Percentiles rank a stretch among this genome's conserved stretches.
Evolutionary conservation across 129 eudicot genomes (phyloP).

Genomic region (Tagetes patula): DNA sequence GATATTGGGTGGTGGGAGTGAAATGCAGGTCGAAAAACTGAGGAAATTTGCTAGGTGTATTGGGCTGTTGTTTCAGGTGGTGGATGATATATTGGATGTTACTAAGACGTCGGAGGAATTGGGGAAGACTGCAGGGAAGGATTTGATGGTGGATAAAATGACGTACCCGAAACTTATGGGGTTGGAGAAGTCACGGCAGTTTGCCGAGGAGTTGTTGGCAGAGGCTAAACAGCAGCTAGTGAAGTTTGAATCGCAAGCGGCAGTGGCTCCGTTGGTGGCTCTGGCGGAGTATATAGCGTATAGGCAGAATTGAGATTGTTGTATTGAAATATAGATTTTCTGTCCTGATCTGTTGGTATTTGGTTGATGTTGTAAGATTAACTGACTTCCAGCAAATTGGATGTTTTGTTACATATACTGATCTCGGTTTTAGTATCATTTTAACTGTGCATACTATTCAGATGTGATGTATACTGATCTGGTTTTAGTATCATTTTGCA

Average conservation of each 20-base stretch:
- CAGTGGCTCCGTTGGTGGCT: constrained; percentile 67
- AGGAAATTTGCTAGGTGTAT: constrained; percentile 66
- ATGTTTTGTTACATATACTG: constrained; percentile 1
- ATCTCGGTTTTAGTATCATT: not conserved
- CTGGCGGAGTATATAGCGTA: constrained; percentile 72
- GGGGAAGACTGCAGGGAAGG: constrained; percentile 86
- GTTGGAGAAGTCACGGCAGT: constrained; percentile 56
- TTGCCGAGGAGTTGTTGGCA: constrained; percentile 55
- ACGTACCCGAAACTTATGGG: constrained; percentile 79
- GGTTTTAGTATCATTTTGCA: too few relatives aligned
- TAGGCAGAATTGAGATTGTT: constrained; percentile 46
- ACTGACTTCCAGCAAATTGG: constrained; percentile 16
- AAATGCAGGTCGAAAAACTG: constrained; percentile 53
- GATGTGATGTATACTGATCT: not conserved
- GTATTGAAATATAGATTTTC: not conserved
- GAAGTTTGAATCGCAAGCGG: constrained; percentile 46
- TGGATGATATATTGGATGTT: constrained; percentile 75
- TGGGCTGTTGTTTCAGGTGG: constrained; percentile 71
- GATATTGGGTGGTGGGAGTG: constrained; percentile 66
- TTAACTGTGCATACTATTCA: not conserved
- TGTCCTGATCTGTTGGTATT: not conserved
- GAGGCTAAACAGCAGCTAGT: constrained; percentile 60
- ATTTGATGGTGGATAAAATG: constrained; percentile 51
- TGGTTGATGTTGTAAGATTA: constrained; percentile 25
- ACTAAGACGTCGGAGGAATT: constrained; percentile 70